phyloP scores from a whole-genome alignment of 805 yeast genomes.

The Saccharomycopsis fodiens region DNA sequence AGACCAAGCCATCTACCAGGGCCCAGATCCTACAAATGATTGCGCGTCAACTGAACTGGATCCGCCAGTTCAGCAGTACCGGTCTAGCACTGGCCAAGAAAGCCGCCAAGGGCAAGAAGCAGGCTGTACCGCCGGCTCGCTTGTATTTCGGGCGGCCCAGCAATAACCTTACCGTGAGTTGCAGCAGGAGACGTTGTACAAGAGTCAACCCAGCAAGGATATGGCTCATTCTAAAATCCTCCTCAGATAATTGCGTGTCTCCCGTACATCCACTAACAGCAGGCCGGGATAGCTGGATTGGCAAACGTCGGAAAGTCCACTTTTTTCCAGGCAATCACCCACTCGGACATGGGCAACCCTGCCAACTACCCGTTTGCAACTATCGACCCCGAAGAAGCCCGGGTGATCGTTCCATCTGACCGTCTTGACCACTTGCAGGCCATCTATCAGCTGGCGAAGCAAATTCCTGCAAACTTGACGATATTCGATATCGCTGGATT shows the following conservation, averaged over 20 bases:
- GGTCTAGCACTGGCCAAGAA: background rate
- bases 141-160: constrained; percentile 19
- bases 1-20: no score
- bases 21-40: no score
- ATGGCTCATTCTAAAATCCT: background rate
- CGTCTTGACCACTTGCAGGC: constrained; percentile 48
- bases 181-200: no score
- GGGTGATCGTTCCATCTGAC: constrained; percentile 61
- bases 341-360: constrained; percentile 87
- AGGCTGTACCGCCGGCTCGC: background rate
- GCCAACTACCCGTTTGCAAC: constrained; percentile 99
- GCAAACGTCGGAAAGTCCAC: constrained; percentile 91
- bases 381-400: constrained; percentile 92
- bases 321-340: constrained; percentile 93
- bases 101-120: background rate
- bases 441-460: constrained; percentile 53
- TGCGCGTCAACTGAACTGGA: background rate
- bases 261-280: no score
- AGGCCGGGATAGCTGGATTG: constrained; percentile 69
- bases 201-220: no score
- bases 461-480: constrained; percentile 61
- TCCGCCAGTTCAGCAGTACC: background rate
- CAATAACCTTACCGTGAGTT: constrained; percentile 12
- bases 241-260: background rate
- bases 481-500: constrained; percentile 78